phyloP scores from a whole-genome alignment of 164 flowering plant genomes.

The Vitis rotundifolia region DNA sequence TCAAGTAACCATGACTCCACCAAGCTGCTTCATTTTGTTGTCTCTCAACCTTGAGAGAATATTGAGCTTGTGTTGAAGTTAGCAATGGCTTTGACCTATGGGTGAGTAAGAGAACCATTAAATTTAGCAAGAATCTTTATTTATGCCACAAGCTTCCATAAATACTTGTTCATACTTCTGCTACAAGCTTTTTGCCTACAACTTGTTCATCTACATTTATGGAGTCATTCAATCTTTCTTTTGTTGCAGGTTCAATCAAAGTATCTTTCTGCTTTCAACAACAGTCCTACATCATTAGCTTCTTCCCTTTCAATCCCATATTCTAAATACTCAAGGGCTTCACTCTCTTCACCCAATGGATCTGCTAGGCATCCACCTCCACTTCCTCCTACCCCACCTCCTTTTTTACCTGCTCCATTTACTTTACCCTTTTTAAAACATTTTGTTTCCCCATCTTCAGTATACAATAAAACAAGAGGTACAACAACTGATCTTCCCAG shows the following conservation, averaged over 20 bases:
- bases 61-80: too few species aligned
- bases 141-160: too few species aligned
- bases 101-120: conserved; percentile 32
- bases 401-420: conserved; percentile 50
- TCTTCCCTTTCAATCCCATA: conserved; percentile 42
- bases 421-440: conserved; percentile 36
- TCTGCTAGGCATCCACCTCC: conserved; percentile 77
- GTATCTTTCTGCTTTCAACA: conserved; percentile 36
- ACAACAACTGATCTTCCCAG: conserved; percentile 45
- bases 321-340: conserved; percentile 45
- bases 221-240: neutral
- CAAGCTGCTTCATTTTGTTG: too few species aligned
- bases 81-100: too few species aligned
- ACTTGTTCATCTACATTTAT: conserved; percentile 10
- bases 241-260: conserved; percentile 62
- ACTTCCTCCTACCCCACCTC: conserved; percentile 93
- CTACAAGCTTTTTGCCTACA: conserved; percentile 8
- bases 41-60: too few species aligned
- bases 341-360: conserved; percentile 52
- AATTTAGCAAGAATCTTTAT: too few species aligned
- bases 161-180: neutral
- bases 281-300: conserved; percentile 30
- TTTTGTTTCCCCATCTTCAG: conserved; percentile 41
- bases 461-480: conserved; percentile 37
- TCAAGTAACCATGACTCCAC: too few species aligned